phyloP scores from a whole-genome alignment of 2,329 filamentous ascomycete genomes.

The Neofusicoccum sp. region DNA sequence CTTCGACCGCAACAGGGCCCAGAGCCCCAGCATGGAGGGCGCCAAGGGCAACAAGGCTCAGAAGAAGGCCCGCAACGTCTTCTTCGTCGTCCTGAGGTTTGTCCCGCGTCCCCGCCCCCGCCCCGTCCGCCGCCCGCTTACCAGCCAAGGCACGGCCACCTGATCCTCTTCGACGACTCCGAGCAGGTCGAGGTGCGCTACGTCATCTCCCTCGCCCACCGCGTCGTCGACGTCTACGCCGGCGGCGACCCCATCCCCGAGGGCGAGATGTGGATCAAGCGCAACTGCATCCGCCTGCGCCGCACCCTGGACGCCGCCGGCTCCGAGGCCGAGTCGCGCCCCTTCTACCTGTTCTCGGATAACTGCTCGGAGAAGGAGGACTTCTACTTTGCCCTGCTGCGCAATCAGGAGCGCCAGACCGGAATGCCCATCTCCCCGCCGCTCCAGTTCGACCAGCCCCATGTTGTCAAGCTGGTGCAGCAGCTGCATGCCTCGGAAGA shows the following conservation, averaged over 20 bases:
- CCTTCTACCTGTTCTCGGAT: conserved; percentile 92
- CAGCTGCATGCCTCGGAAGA: conserved; percentile 89
- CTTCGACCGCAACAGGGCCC: conserved; percentile 72
- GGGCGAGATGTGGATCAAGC: conserved; percentile 92
- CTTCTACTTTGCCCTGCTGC: conserved; percentile 90
- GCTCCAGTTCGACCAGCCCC: conserved; percentile 74
- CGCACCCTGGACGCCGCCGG: conserved; percentile 60
- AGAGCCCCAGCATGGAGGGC: conserved; percentile 53
- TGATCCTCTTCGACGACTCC: conserved; percentile 96
- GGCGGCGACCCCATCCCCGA: conserved; percentile 77
- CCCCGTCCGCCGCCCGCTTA: conserved; percentile 18
- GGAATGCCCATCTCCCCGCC: conserved; percentile 61
- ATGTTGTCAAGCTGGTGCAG: conserved; percentile 88
- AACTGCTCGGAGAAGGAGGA: conserved; percentile 97
- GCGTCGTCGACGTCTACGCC: conserved; percentile 80
- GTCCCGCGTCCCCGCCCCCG: conserved; percentile 23
- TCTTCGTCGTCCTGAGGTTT: conserved; percentile 86
- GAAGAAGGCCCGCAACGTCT: conserved; percentile 76
- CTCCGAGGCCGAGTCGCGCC: conserved; percentile 62
- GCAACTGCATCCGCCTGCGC: conserved; percentile 82
- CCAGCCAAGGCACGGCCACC: conserved; percentile 72
- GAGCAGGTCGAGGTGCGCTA: conserved; percentile 95
- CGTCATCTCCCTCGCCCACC: conserved; percentile 88
- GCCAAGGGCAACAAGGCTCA: conserved; percentile 45
- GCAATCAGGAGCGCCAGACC: conserved; percentile 72